Evolutionary conservation across 306 rosid genomes (phyloP), one percentile per base, ranked within the genome.

Genomic region (Sophora flavescens): DNA sequence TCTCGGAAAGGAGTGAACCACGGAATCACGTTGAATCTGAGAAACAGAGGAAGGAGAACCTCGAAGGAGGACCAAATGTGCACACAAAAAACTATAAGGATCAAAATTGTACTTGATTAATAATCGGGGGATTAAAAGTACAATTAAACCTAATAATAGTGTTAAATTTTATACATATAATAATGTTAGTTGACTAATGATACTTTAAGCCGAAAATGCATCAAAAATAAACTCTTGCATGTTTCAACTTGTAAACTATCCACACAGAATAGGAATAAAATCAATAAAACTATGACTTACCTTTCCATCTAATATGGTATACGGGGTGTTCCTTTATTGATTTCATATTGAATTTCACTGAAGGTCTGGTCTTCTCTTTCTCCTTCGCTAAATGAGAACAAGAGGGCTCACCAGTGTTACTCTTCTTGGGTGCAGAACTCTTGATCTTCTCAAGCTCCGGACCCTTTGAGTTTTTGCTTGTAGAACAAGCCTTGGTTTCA

Each of bases 351-450:
- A 2, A n/a, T 22, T 59, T 4, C 17, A 1, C 9, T 7, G 59
- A 44, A 42, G 59, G 44, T 73, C 3, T n/a, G 13, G 8, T 45
- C 58, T 44, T 60, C 65, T 73, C 51, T n/a, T 73, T 14, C 36
- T 45, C 33, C 30, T 26, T 50, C 78, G 10, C 6, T 8, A 5
- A 30, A 41, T 28, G 3, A 26, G 44, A 44, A 33, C 28, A 16
- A 41, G 17, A 52, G 32, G 75, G 67, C 8, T 22, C 30, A 14
- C 7, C 10, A 35, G 33, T 3, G n/a, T 26, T 47, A 39, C 56
- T 41, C 30, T 18, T 58, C 18, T 56, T 63, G 10, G 48, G 12
- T 12, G 13, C 26, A 64, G 63, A 58, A 41, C 8, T 28, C 39
- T 33, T 26, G 4, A 39, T 39, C 65, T 33, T 16, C 16, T 3